Base-by-base conservation (phyloP, 495 filamentous ascomycete genomes). In the Xeromyces bisporus region DNA sequence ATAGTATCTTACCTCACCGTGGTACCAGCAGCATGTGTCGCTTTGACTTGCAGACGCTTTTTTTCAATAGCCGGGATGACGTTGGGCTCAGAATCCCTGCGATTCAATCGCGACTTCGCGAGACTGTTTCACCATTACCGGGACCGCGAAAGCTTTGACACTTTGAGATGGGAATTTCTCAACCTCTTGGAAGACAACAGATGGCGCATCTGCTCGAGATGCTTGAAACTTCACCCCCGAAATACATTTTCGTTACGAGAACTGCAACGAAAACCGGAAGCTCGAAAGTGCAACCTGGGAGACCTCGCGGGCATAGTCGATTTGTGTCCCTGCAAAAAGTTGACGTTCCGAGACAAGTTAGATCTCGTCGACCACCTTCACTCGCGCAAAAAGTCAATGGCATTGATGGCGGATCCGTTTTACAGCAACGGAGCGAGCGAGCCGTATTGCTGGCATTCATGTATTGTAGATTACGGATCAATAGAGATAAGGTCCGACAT, bases 51-150 rank as follows among this genome's bases (percentile, higher is more conserved):
- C 43, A 59, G 56, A 36, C 55, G 57, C 34, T 43, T 64, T 29
- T 51, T 52, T 29, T 39, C 46, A 2, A 59, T 64, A 15, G 57
- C 50, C 10, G 48, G 50, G 3, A 34, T 43, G 16, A 53, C 55
- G 15, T 31, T 64, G 20, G 31, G 37, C 7, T 51, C 54, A 0
- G 50, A 60, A 38, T 47, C 49, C 9, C 46, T 64, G 17, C 54
- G 45, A 15, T 64, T 64, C 36, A 40, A 31, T 41, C 55, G 56
- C 23, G 60, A 64, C 24, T 64, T 64, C 36, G 56, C 60, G 9
- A 57, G 55, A 2, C 38, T 64, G 9, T 60, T 64, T 29, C 55
- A 60, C 31, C 60, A 64, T 29, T 62, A 64, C 26, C 50, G 51
- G 16, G 55, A 54, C 33, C 43, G 43, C 11, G 54, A 60, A 20